Evolutionary conservation across 345 rosid species (phyloP), one percentile per base, ranked within the genome.

Genomic region (Aquilaria yunnanensis): DNA sequence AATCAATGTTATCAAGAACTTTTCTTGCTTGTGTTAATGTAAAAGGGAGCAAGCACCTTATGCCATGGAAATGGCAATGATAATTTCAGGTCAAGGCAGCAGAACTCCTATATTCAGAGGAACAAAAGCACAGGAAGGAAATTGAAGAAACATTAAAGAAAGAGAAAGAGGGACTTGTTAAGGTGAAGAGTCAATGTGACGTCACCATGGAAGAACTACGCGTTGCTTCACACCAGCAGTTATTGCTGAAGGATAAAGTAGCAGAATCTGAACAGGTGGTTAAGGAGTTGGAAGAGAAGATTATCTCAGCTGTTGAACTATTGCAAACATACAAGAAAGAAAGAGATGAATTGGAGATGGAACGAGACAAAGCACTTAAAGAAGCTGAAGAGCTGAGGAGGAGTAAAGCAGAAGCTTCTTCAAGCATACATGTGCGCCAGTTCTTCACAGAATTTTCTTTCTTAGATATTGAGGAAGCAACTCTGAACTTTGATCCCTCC

Each of bases 321-420:
- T 68, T 85, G 72, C 85, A 85, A 71, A 85, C 67, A 56, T 79
- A 78, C 72, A 83, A 67, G 68, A 68, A 74, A 67, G 97, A 90
- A 75, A 70, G 74, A 56, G 85, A 83, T 65, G 81, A 80, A 57
- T 73, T 87, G 74, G 88, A 81, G 73, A 71, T 73, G 59, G 88
- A 79, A 68, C 84, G 84, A 73, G 87, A 80, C 75, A 80, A 73
- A 67, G 90, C 97, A 62, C 88, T 87, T 57, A 83, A 68, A 77
- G 90, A 85, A 82, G 95, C 92, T 9, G 97, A 85, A 79, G 88
- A 79, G 80, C 78, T 85, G 66, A 75, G 87, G 75, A 78, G 68
- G 69, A 70, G 80, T 69, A 74, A 59, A 61, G 70, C 76, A 55
- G 90, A 85, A 74, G 74, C 80, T 70, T 37, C 56, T 53, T 76